Conservation (phyloP, 306 rosid genomes). For the Ochetophila trinervis region DNA sequence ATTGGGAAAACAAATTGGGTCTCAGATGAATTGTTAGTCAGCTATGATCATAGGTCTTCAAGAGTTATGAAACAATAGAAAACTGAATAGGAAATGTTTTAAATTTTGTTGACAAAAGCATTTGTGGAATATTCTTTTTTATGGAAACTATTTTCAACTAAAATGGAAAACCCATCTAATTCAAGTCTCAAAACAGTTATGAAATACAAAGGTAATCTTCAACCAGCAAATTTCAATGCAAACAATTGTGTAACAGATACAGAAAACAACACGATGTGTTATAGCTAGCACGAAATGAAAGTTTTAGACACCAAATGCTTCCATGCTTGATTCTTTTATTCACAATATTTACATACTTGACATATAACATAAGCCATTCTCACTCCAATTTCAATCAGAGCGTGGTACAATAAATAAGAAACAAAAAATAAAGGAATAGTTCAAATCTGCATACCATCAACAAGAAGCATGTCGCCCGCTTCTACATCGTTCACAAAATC, state of each 20-base stretch:
- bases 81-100: not conserved
- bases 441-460: constrained; percentile 55
- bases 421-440: constrained; percentile 2
- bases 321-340: not conserved
- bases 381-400: not conserved
- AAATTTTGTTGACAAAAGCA: not conserved
- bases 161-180: not conserved
- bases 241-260: too few species aligned
- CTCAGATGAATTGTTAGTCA: too few species aligned
- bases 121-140: not conserved
- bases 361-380: not conserved
- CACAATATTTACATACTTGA: not conserved
- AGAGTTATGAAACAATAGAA: not conserved
- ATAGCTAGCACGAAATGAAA: not conserved
- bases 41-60: not conserved
- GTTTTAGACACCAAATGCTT: not conserved
- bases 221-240: too few species aligned
- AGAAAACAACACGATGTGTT: too few species aligned
- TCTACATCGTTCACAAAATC: constrained; percentile 90
- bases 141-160: not conserved
- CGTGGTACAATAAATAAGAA: not conserved
- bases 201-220: not conserved
- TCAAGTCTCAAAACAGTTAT: not conserved
- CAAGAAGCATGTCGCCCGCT: constrained; percentile 84
- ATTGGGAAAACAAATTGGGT: too few species aligned